Base-by-base conservation (phyloP, 2,329 filamentous ascomycete genomes). In the Aspergillus ibericus region DNA sequence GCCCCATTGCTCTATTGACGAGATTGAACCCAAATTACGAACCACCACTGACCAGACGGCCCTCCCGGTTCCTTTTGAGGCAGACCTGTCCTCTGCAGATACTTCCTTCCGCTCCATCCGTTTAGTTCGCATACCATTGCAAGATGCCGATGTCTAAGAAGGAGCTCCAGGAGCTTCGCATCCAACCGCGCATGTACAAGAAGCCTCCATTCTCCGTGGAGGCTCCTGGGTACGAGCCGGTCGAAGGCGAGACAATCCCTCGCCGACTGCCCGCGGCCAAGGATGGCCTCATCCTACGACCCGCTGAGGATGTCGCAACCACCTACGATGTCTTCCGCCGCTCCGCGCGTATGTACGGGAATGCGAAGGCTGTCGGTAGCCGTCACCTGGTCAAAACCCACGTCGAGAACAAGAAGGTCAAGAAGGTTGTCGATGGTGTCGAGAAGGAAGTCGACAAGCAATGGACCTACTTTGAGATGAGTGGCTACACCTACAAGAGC, bases 401-500 rank as follows among this genome's bases (percentile, higher is more conserved):
- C 77, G 85, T 85, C 68, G 92, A 96, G 81, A 88, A 84, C 67
- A 96, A 93, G 81, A 95, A 92, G 83, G 81, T 96, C 66, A 89
- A 92, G 83, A 96, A 96, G 84, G 83, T 91, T 52, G 81, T 96
- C 58, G 90, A 96, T 70, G 92, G 92, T 66, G 84, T 90, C 73
- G 84, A 92, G 75, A 81, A 83, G 64, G 85, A 93, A 78, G 86
- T 95, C 34, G 90, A 96, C 63, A 96, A 96, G 85, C 86, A 93
- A 75, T 96, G 92, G 92, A 87, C 88, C 54, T 96, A 88, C 78
- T 96, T 91, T 67, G 92, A 96, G 82, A 86, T 96, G 66, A 88
- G 89, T 61, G 81, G 82, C 50, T 96, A 90, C 80, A 82, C 83
- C 46, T 96, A 88, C 80, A 81, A 89, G 71, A 91, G 86, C 67